Evolutionary conservation across 441 rosid species (phyloP).

Genomic region (Syzygium syzygioides): DNA sequence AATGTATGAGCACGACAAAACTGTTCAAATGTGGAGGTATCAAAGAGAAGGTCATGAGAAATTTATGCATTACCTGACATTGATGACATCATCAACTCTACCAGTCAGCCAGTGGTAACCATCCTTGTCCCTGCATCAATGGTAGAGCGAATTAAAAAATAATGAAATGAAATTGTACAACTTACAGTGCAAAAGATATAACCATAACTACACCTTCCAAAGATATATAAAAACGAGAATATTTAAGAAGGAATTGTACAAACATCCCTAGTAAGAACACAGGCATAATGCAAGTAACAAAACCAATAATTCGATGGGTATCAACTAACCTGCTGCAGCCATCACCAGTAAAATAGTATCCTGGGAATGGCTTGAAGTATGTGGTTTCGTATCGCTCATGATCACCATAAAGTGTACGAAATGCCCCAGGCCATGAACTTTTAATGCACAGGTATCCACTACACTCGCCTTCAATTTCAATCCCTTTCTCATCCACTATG

Average conservation of each 20-base stretch:
- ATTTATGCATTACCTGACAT: conserved; percentile 61
- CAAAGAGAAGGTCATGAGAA: not conserved
- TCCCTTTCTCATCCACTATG: conserved; percentile 94
- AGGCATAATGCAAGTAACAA: not conserved
- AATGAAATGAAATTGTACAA: not conserved
- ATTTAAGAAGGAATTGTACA: not conserved
- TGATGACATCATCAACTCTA: conserved; percentile 98
- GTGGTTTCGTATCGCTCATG: conserved; percentile 99
- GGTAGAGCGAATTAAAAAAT: conserved; percentile 2
- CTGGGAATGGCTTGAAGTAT: conserved; percentile 92
- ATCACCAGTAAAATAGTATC: conserved; percentile 93
- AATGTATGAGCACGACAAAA: not conserved
- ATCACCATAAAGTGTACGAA: conserved; percentile 93
- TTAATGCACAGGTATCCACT: conserved; percentile 89
- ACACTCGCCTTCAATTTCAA: conserved; percentile 92
- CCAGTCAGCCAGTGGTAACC: conserved; percentile 99
- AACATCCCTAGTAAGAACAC: not conserved
- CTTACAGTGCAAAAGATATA: not conserved
- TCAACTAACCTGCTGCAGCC: conserved; percentile 78
- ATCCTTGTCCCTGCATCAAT: conserved; percentile 80
- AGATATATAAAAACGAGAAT: not conserved
- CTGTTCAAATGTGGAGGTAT: not conserved
- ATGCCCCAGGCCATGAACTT: conserved; percentile 98
- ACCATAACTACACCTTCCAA: not conserved
- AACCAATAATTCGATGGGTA: not conserved